Evolutionary conservation across 306 rosid species (phyloP).

Genomic region (Begonia fuchsioides): DNA sequence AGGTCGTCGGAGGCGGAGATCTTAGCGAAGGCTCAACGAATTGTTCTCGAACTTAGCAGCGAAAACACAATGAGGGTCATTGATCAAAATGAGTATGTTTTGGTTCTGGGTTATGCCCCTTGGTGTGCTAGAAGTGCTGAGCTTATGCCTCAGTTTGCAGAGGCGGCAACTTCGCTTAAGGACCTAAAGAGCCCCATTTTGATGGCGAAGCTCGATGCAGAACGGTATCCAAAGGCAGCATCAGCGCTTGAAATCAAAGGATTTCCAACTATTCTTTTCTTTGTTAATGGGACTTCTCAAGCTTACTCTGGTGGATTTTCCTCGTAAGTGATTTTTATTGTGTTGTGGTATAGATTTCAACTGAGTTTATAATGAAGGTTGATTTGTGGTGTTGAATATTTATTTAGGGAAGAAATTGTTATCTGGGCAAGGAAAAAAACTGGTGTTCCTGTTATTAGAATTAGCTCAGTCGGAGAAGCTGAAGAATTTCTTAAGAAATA

Average conservation of each 20-base stretch:
- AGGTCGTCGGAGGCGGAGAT: slow-evolving; percentile 72
- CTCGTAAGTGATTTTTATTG: slow-evolving; percentile 29
- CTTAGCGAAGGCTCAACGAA: slow-evolving; percentile 72
- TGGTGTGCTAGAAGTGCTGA: slow-evolving; percentile 98
- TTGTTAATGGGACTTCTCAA: slow-evolving; percentile 77
- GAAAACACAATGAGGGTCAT: slow-evolving; percentile 56
- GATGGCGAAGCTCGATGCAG: slow-evolving; percentile 85
- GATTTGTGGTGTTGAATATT: slow-evolving; percentile 8
- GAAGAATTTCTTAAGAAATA: slow-evolving; percentile 46
- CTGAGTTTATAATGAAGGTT: not conserved
- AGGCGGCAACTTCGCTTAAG: slow-evolving; percentile 66
- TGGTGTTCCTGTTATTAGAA: slow-evolving; percentile 47
- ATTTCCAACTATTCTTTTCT: slow-evolving; percentile 74
- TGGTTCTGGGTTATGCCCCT: slow-evolving; percentile 85
- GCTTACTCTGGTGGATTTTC: slow-evolving; percentile 79
- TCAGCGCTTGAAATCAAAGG: slow-evolving; percentile 67
- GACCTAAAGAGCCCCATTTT: slow-evolving; percentile 54
- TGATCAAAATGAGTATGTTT: slow-evolving; percentile 51
- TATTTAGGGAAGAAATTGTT: slow-evolving; percentile 77
- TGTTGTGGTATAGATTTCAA: not conserved
- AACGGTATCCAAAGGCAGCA: slow-evolving; percentile 63
- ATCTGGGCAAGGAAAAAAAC: slow-evolving; percentile 74
- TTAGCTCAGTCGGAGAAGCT: slow-evolving; percentile 37
- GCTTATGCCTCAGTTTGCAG: slow-evolving; percentile 90
- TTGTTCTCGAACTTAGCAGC: slow-evolving; percentile 61